These are phyloP conservation scores for Alternaria tenuissima DNA, from an alignment of 2,329 filamentous ascomycete genomes.

Conservation along the genomic window DNA sequence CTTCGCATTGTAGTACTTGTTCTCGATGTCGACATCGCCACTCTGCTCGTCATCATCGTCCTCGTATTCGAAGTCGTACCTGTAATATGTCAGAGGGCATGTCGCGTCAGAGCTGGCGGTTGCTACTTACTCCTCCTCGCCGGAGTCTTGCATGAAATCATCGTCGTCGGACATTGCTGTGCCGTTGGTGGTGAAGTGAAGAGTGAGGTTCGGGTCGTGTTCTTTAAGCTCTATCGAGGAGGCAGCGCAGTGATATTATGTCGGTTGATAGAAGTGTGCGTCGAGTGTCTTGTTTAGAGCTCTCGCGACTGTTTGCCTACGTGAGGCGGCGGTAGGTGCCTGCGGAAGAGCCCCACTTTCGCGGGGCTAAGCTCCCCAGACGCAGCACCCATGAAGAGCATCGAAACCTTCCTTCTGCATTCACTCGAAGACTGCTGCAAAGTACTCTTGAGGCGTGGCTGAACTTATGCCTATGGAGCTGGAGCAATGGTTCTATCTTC, in stretches of 20 bases:
- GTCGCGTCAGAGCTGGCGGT: not conserved
- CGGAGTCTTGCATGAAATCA: constrained; percentile 94
- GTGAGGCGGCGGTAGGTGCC: constrained; percentile 25
- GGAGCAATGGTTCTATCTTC: not conserved
- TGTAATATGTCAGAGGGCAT: constrained; percentile 48
- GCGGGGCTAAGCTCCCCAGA: constrained; percentile 12
- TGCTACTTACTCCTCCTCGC: constrained; percentile 76
- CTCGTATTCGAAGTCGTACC: constrained; percentile 97
- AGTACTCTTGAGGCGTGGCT: not conserved
- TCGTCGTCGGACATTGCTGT: constrained; percentile 80
- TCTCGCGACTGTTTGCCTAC: constrained; percentile 23
- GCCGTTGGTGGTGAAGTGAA: constrained; percentile 16
- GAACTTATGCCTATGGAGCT: not conserved
- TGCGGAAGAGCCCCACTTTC: constrained; percentile 24
- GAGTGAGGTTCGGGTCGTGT: not conserved
- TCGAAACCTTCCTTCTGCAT: not conserved
- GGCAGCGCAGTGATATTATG: not conserved
- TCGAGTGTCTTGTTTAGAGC: constrained; percentile 6
- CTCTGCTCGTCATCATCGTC: constrained; percentile 89
- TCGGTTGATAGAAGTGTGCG: not conserved
- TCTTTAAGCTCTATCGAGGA: not conserved
- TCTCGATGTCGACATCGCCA: constrained; percentile 94
- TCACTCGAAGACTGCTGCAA: not conserved
- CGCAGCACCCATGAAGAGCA: constrained; percentile 10
- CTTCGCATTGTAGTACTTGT: constrained; percentile 99